A percentile compares a stretch with the other conserved stretches of the same genome.
These are phyloP conservation scores for Maudiozyma serrabonitensis DNA, from an alignment of 805 yeast species.

Conservation along the genomic window DNA sequence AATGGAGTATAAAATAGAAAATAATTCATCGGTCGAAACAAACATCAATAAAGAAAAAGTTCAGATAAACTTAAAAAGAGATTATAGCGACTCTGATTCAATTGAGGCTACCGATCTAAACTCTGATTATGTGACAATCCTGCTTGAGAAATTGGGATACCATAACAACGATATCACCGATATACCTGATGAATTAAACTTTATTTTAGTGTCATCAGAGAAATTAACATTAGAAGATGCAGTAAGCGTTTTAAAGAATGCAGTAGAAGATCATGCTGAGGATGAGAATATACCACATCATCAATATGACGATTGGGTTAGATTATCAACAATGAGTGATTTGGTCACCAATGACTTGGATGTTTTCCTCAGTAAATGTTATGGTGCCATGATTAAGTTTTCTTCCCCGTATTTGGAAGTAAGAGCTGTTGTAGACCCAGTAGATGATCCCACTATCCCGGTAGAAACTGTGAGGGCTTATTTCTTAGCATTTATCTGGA, in stretches of 20 bases:
- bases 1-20: background rate
- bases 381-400: constrained; percentile 33
- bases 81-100: background rate
- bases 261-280: constrained; percentile 33
- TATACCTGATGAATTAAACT: background rate
- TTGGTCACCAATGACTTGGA: constrained; percentile 14
- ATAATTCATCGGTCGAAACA: background rate
- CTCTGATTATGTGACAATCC: background rate
- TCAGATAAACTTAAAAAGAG: background rate
- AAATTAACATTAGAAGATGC: constrained; percentile 28
- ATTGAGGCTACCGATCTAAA: background rate
- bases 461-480: constrained; percentile 41
- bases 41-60: background rate
- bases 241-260: constrained; percentile 31
- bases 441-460: constrained; percentile 39
- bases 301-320: constrained; percentile 30
- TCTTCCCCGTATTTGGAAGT: constrained; percentile 59
- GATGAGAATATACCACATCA: constrained; percentile 39
- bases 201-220: background rate
- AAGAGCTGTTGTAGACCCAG: constrained; percentile 47
- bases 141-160: background rate
- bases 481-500: constrained; percentile 35
- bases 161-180: background rate
- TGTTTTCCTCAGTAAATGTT: constrained; percentile 19
- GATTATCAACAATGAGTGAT: constrained; percentile 18